Percentiles rank a stretch among this genome's conserved stretches.
Conservation (phyloP, 371 early-diverging fungal genomes). For the Umbelopsis sp. region DNA sequence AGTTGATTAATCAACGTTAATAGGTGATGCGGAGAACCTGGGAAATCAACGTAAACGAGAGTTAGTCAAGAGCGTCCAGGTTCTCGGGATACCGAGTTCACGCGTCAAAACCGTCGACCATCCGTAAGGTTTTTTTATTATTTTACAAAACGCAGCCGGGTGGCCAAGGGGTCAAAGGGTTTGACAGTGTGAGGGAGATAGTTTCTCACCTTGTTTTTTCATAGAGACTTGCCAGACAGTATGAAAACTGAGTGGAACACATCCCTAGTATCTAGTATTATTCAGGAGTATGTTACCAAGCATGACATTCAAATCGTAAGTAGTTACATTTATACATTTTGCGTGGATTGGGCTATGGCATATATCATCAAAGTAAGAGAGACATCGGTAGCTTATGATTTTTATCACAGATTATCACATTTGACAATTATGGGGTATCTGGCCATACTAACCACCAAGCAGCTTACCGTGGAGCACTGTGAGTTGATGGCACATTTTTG, state of each 20-base stretch:
- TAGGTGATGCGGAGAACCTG: slow-evolving; percentile 79
- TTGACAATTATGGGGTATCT: slow-evolving; percentile 92
- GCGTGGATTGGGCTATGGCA: background rate
- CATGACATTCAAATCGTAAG: slow-evolving; percentile 69
- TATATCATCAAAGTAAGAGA: background rate
- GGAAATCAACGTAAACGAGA: slow-evolving; percentile 84
- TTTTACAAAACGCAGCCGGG: background rate
- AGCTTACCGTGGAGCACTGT: slow-evolving; percentile 78
- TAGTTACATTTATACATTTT: background rate
- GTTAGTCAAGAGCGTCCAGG: slow-evolving; percentile 66
- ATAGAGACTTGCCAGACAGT: slow-evolving; percentile 77
- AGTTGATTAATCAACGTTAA: background rate
- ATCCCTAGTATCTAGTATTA: slow-evolving; percentile 54
- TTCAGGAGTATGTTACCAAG: slow-evolving; percentile 63
- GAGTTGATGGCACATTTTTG: slow-evolving; percentile 26
- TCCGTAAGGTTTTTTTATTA: slow-evolving; percentile 47
- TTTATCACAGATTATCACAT: slow-evolving; percentile 79
- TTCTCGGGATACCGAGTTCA: slow-evolving; percentile 65
- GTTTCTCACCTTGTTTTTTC: background rate
- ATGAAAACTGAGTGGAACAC: slow-evolving; percentile 76
- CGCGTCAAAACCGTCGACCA: slow-evolving; percentile 71
- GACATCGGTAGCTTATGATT: background rate
- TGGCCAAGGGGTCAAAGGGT: background rate
- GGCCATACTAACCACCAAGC: slow-evolving; percentile 95
- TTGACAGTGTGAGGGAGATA: background rate